These are phyloP conservation scores for Aaosphaeria arxii DNA, from an alignment of 2,329 filamentous ascomycete genomes.

Conservation along the genomic window DNA sequence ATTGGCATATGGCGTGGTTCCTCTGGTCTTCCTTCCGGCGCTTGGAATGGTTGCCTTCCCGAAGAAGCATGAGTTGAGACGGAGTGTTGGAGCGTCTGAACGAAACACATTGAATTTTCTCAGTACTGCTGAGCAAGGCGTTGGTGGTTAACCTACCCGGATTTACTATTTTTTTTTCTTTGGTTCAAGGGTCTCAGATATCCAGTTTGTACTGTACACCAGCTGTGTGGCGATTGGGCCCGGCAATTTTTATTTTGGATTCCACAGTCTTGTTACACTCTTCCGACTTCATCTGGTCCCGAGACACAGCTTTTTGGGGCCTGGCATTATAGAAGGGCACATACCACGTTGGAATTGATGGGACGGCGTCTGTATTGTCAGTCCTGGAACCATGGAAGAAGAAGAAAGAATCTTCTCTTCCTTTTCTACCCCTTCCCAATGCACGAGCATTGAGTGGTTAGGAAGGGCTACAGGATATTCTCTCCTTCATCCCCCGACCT, in stretches of 20 bases:
- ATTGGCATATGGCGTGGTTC: constrained; percentile 4
- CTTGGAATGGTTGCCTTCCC: too few species aligned
- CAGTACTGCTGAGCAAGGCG: constrained; percentile 16
- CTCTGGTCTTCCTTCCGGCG: too few species aligned
- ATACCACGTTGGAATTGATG: neutral
- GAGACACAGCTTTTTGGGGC: constrained; percentile 2
- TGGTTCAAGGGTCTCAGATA: constrained; percentile 3
- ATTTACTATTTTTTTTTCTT: constrained; percentile 5
- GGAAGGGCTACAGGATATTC: too few species aligned
- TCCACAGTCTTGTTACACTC: neutral
- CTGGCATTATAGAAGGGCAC: constrained; percentile 9
- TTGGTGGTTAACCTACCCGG: constrained; percentile 8
- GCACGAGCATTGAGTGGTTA: too few species aligned
- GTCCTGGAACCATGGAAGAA: too few species aligned
- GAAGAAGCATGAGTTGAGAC: too few species aligned
- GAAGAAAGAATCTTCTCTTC: too few species aligned
- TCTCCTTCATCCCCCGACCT: too few species aligned
- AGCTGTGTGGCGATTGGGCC: constrained; percentile 14
- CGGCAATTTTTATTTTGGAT: constrained; percentile 9
- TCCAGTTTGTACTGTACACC: constrained; percentile 24
- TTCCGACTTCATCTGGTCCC: neutral
- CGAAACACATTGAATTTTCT: too few species aligned
- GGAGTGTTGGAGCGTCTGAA: too few species aligned
- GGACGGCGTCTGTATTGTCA: too few species aligned
- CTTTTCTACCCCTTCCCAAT: too few species aligned